These are phyloP conservation scores for Letharia lupina DNA, from an alignment of 495 filamentous ascomycete genomes.

Conservation along the genomic window DNA sequence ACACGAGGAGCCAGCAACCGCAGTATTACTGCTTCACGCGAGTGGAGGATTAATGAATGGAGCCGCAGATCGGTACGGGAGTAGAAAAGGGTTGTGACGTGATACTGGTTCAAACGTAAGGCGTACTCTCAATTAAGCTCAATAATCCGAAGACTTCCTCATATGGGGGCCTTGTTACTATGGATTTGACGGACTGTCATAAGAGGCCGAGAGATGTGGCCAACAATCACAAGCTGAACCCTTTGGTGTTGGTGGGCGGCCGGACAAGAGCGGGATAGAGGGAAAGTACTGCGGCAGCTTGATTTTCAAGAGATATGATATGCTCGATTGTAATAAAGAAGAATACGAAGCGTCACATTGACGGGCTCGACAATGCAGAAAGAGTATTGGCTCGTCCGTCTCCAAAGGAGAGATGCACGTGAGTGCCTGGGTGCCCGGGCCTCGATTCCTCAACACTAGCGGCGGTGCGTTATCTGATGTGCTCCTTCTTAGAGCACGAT, in stretches of 20 bases:
- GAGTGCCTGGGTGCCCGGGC: not conserved
- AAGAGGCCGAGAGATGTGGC: not conserved
- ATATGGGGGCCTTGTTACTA: not conserved
- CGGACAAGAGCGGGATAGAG: not conserved
- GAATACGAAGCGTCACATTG: not conserved
- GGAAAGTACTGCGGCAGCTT: not conserved
- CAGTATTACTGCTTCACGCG: not conserved
- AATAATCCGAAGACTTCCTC: not conserved
- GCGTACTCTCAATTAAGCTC: not conserved
- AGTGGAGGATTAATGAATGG: not conserved
- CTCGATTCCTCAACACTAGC: not conserved
- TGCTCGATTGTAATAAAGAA: not conserved
- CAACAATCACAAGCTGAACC: not conserved
- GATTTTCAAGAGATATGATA: not conserved
- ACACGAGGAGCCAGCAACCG: not conserved
- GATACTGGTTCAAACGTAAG: not conserved
- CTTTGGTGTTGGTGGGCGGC: not conserved
- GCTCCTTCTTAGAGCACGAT: not conserved
- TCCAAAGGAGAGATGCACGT: not conserved
- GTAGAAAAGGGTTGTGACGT: not conserved
- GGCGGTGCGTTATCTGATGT: not conserved
- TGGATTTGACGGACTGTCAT: not conserved
- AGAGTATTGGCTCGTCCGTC: not conserved
- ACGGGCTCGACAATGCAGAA: not conserved
- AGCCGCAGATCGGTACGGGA: not conserved